phyloP scores from a whole-genome alignment of 345 rosid genomes.

The Aegle marmelos region DNA sequence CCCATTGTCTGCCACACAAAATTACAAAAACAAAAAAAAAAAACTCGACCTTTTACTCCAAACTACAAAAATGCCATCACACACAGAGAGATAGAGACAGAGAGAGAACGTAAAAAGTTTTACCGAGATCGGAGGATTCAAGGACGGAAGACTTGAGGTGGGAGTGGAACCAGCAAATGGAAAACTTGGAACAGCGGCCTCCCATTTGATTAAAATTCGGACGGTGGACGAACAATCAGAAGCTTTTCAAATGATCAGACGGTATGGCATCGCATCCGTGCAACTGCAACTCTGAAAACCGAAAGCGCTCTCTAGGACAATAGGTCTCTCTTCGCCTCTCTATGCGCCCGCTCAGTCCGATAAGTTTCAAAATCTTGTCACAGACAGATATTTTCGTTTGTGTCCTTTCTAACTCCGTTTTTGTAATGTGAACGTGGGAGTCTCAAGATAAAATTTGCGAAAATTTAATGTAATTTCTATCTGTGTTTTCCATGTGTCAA shows the following conservation, averaged over 20 bases:
- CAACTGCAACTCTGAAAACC: not conserved
- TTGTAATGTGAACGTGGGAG: too few species aligned
- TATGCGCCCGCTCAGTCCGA: not conserved
- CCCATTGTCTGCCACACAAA: conserved; percentile 51
- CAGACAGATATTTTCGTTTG: too few species aligned
- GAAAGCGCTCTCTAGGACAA: not conserved
- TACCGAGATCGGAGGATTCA: conserved; percentile 81
- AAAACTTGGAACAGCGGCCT: conserved; percentile 64
- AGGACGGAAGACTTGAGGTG: conserved; percentile 52
- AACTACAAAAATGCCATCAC: not conserved
- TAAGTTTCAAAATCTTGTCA: not conserved
- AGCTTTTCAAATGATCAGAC: conserved; percentile 13
- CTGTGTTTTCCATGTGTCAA: not conserved
- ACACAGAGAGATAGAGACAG: not conserved
- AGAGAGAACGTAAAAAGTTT: not conserved
- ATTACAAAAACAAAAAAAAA: not conserved
- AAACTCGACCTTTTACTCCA: not conserved
- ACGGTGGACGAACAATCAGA: not conserved
- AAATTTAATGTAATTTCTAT: not conserved
- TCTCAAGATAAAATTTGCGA: not conserved
- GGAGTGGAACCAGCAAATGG: conserved; percentile 72
- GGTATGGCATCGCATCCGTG: conserved; percentile 10
- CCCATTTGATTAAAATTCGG: conserved; percentile 44
- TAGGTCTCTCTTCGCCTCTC: too few species aligned
- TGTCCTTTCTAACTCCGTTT: too few species aligned